Evolutionary conservation across 306 rosid species (phyloP), one percentile per base, ranked within the genome.

Genomic region (Betula pendula): DNA sequence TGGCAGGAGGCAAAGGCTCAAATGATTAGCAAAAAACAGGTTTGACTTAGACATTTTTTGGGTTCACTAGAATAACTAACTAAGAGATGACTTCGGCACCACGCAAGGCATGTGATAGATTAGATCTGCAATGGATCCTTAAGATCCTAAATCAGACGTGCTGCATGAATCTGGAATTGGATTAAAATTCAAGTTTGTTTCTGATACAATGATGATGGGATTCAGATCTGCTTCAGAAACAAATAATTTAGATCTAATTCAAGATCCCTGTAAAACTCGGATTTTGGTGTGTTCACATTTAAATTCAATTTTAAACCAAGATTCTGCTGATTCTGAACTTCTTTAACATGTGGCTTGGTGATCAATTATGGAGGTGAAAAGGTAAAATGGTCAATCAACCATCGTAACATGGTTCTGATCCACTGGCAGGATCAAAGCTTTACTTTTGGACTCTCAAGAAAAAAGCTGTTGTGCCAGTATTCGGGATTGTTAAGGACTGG

Each of bases 1-100:
- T 90, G 94, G 93, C 96, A 90, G 81, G 98, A 90, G 71, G 85
- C 83, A 45, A 92, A 82, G 71, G 86, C 85, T 76, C 84, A 85
- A 55, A 86, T 73, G 73, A 93, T 92, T 62, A 89, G 86, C 91
- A 84, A 82, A 74, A 87, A 84, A 29, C 98, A 96, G 99, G 99
- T 96, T 59, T 84, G 82, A 31, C 29, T 22, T 29, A 0, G 29
- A 51, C 19, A 48, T 20, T 60, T 5, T 73, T 75, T 60, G 55
- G 17, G 73, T 69, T 58, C 48, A 76, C 43, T 2, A 73, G 22
- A 53, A 47, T 52, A 49, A 45, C 40, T 31, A 10, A 45, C 72
- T 56, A 27, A 15, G 59, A 60, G 20, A 47, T 62, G 45, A 47
- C 56, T 56, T 19, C 47, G n/a, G 14, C 5, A 40, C 22, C 5